These are phyloP conservation scores for Tylopilus cervinicoccineus DNA, from an alignment of 768 basidiomycete genomes.

Conservation along the genomic window DNA sequence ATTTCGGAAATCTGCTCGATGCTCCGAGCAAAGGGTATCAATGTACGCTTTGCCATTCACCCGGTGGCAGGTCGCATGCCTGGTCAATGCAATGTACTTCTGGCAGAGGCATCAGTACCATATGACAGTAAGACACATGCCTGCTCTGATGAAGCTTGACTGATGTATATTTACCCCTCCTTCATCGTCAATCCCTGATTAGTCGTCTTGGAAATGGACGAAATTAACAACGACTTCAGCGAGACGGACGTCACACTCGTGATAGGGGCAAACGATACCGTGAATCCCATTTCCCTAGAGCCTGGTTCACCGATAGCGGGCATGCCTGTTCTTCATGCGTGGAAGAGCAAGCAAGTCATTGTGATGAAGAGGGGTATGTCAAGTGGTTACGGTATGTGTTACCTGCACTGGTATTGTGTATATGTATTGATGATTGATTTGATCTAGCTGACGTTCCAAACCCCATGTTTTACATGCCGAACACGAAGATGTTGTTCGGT, in stretches of 20 bases:
- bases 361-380: constrained; percentile 93
- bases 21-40: constrained; percentile 69
- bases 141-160: background rate
- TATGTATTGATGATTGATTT: background rate
- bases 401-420: background rate
- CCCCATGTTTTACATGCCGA: constrained; percentile 91
- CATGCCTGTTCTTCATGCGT: constrained; percentile 89
- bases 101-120: constrained; percentile 87
- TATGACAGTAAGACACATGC: constrained; percentile 64
- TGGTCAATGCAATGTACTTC: constrained; percentile 87
- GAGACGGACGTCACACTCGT: constrained; percentile 89
- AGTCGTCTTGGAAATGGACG: constrained; percentile 93
- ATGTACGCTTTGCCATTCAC: constrained; percentile 83
- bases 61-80: constrained; percentile 94
- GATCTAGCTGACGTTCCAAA: constrained; percentile 81
- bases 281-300: constrained; percentile 87
- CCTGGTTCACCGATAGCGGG: constrained; percentile 85
- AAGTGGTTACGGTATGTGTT: constrained; percentile 70
- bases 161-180: background rate
- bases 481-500: constrained; percentile 88
- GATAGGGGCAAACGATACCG: constrained; percentile 90
- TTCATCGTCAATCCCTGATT: background rate
- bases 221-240: constrained; percentile 88
- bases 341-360: constrained; percentile 90
- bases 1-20: constrained; percentile 71